Evolutionary conservation across 2,329 filamentous ascomycete species (phyloP).

Genomic region (Pezicula radicicola): DNA sequence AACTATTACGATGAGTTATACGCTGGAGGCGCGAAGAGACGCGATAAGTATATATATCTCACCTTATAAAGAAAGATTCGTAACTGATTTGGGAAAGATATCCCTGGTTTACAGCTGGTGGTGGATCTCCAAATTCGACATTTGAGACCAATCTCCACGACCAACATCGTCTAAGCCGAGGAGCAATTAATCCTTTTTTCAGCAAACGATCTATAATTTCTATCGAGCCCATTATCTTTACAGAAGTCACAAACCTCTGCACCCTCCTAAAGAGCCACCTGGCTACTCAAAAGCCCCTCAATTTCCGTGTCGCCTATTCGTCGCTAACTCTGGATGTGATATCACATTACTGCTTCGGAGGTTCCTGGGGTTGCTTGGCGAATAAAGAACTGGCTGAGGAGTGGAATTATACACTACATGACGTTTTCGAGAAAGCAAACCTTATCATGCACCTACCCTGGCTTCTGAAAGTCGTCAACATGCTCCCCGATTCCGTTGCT

Average conservation of each 20-base stretch:
- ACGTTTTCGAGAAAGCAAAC: not conserved
- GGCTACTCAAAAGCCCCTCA: not conserved
- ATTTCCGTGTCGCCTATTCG: conserved; percentile 1
- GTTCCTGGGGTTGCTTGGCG: not conserved
- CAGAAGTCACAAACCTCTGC: not conserved
- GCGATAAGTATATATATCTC: not conserved
- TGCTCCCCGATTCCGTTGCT: not conserved
- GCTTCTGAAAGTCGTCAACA: conserved; percentile 1
- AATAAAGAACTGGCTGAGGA: not conserved
- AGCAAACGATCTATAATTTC: not conserved
- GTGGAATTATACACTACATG: not conserved
- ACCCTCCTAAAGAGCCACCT: not conserved
- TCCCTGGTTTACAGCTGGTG: not conserved
- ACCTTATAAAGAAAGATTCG: conserved; percentile 5
- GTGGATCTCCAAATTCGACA: not conserved
- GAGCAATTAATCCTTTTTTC: conserved; percentile 3
- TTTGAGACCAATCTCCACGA: conserved; percentile 1
- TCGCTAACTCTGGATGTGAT: conserved; percentile 15
- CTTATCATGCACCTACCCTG: conserved; percentile 1
- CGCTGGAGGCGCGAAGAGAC: not conserved
- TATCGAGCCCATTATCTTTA: not conserved
- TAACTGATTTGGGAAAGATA: not conserved
- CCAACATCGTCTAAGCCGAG: conserved; percentile 1
- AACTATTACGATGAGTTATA: conserved; percentile 25
- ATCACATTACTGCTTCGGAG: conserved; percentile 18